These are phyloP conservation scores for Entomortierella beljakovae DNA, from an alignment of 192 early-diverging fungal genomes.

Conservation along the genomic window DNA sequence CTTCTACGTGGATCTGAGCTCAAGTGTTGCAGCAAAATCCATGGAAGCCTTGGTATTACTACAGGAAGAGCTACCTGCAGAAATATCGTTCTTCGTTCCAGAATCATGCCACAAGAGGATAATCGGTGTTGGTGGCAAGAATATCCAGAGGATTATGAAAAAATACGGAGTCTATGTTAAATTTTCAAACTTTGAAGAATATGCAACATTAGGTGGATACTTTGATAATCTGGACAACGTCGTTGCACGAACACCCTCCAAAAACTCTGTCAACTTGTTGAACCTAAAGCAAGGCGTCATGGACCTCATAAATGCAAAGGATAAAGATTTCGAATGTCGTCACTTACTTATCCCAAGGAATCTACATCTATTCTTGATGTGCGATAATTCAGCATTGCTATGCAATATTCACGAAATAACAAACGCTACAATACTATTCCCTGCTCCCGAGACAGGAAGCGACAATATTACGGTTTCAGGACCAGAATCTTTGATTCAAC, in stretches of 20 bases:
- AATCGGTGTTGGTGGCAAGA: conserved; percentile 89
- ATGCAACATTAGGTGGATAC: conserved; percentile 80
- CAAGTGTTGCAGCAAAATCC: conserved; percentile 61
- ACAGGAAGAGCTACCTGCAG: conserved; percentile 87
- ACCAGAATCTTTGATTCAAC: conserved; percentile 66
- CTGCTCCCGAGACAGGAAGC: conserved; percentile 71
- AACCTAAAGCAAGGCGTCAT: conserved; percentile 74
- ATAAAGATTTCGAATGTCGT: conserved; percentile 64
- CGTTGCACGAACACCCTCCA: conserved; percentile 84
- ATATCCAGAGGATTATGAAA: conserved; percentile 93
- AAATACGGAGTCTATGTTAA: conserved; percentile 90
- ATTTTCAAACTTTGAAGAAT: conserved; percentile 87
- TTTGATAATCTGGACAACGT: conserved; percentile 88
- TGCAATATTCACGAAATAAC: conserved; percentile 68
- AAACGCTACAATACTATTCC: conserved; percentile 70
- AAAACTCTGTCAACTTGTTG: conserved; percentile 79
- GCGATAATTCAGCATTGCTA: conserved; percentile 57
- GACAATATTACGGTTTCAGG: conserved; percentile 69
- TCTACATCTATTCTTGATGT: conserved; percentile 67
- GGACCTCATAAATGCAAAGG: conserved; percentile 59
- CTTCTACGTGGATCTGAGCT: conserved; percentile 82
- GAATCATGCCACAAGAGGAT: conserved; percentile 89
- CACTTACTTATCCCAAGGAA: conserved; percentile 67
- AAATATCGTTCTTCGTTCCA: conserved; percentile 86
- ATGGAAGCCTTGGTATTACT: conserved; percentile 78